These are phyloP conservation scores for Didymella keratinophila DNA, from an alignment of 2,329 filamentous ascomycete species.

Conservation along the genomic window DNA sequence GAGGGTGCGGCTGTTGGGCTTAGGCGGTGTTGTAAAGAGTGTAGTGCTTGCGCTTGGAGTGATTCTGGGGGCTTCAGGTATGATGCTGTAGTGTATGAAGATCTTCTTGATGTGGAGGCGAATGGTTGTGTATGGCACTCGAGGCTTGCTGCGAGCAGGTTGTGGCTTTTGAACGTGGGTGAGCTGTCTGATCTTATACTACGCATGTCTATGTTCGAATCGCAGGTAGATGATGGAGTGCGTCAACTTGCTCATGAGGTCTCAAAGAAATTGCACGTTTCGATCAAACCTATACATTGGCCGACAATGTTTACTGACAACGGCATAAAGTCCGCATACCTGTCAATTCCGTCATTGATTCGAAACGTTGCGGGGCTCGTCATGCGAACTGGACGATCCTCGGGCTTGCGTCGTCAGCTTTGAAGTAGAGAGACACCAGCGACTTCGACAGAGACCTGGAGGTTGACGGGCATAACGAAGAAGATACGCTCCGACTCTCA, in stretches of 20 bases:
- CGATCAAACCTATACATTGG: too few relatives aligned
- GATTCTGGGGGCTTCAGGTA: too few relatives aligned
- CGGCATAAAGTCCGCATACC: neutral
- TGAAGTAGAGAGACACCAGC: neutral
- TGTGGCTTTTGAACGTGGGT: neutral
- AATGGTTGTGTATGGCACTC: too few relatives aligned
- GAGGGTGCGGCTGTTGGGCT: too few relatives aligned
- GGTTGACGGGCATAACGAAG: neutral
- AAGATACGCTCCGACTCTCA: neutral
- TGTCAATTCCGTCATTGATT: constrained; percentile 4
- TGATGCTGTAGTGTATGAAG: too few relatives aligned
- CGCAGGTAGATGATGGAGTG: neutral
- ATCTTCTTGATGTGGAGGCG: too few relatives aligned
- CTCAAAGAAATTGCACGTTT: constrained; percentile 8
- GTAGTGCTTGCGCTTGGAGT: too few relatives aligned
- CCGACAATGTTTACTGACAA: neutral
- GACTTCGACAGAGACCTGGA: neutral
- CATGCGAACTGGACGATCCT: neutral
- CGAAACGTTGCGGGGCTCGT: constrained; percentile 9
- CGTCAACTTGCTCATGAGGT: neutral
- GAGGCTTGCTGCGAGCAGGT: neutral
- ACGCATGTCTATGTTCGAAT: neutral
- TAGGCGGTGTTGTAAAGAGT: too few relatives aligned
- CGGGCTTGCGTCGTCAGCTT: neutral
- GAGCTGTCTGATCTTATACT: constrained; percentile 3